Evolutionary conservation across 2,329 filamentous ascomycete genomes (phyloP).

Genomic region (Reticulascus tulasneorum): DNA sequence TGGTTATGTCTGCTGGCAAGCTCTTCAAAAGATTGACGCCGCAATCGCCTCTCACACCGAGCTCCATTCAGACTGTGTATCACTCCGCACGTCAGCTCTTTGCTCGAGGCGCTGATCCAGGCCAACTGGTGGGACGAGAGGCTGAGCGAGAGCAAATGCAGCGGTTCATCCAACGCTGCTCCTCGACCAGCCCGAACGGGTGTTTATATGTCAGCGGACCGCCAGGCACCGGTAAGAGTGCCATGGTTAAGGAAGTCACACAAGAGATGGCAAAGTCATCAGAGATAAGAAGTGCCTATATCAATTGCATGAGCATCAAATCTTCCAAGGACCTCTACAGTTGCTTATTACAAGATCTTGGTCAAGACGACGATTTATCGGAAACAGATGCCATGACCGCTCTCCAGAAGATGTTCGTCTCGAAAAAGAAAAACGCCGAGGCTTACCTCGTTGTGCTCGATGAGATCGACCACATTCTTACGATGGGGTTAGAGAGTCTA

Average conservation of each 20-base stretch:
- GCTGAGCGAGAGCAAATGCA: constrained; percentile 61
- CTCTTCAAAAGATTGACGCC: constrained; percentile 76
- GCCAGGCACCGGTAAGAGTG: constrained; percentile 94
- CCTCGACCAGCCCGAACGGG: constrained; percentile 60
- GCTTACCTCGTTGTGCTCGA: constrained; percentile 85
- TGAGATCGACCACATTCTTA: constrained; percentile 91
- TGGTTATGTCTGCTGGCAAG: constrained; percentile 72
- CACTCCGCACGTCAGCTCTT: constrained; percentile 86
- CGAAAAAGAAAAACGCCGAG: constrained; percentile 49
- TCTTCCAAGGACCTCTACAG: constrained; percentile 80
- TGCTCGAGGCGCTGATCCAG: constrained; percentile 70
- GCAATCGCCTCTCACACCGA: constrained; percentile 68
- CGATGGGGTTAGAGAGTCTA: constrained; percentile 80
- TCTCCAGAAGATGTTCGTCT: constrained; percentile 68
- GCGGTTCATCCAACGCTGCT: constrained; percentile 63
- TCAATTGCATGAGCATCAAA: constrained; percentile 98
- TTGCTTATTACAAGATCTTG: constrained; percentile 69
- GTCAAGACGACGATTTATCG: constrained; percentile 52
- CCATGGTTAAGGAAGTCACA: constrained; percentile 80
- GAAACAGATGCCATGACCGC: constrained; percentile 65
- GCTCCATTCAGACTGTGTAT: constrained; percentile 71
- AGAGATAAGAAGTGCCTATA: constrained; percentile 65
- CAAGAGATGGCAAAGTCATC: constrained; percentile 49
- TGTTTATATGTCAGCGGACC: constrained; percentile 95
- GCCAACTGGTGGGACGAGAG: constrained; percentile 75